Evolutionary conservation across 2,329 filamentous ascomycete species (phyloP).

Genomic region (Penicillium sp.): DNA sequence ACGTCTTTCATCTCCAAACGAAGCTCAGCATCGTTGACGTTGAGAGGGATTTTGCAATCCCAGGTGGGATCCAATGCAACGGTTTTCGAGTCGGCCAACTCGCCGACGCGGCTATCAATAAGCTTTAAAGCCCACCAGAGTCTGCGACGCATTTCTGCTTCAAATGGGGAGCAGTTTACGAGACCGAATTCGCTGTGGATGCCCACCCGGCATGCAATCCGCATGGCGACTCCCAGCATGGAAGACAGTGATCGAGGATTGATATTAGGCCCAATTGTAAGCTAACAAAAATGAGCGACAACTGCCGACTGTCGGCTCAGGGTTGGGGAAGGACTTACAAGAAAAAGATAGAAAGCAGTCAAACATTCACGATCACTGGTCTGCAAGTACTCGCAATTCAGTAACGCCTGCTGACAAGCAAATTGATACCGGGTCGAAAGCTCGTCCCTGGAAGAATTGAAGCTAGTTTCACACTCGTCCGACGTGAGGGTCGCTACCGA

Average conservation of each 20-base stretch:
- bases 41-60: slow-evolving; percentile 49
- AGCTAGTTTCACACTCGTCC: slow-evolving; percentile 55
- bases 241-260: slow-evolving; percentile 64
- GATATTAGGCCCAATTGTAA: slow-evolving; percentile 61
- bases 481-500: slow-evolving; percentile 61
- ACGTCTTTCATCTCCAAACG: slow-evolving; percentile 42
- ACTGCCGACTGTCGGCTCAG: slow-evolving; percentile 4
- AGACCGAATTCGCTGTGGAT: slow-evolving; percentile 67
- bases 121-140: slow-evolving; percentile 74
- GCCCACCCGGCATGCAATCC: slow-evolving; percentile 70
- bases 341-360: slow-evolving; percentile 58
- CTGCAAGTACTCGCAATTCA: slow-evolving; percentile 49
- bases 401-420: slow-evolving; percentile 53
- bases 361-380: slow-evolving; percentile 50
- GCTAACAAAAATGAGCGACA: slow-evolving; percentile 45
- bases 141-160: slow-evolving; percentile 71
- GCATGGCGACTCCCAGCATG: slow-evolving; percentile 67
- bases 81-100: slow-evolving; percentile 61
- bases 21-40: slow-evolving; percentile 49
- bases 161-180: slow-evolving; percentile 52
- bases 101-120: slow-evolving; percentile 70
- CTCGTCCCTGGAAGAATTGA: slow-evolving; percentile 43
- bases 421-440: slow-evolving; percentile 49
- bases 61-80: slow-evolving; percentile 46
- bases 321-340: slow-evolving; percentile 45